These are phyloP conservation scores for Ophiorrhiza pumila DNA, from an alignment of 257 asterid genomes.

Conservation along the genomic window DNA sequence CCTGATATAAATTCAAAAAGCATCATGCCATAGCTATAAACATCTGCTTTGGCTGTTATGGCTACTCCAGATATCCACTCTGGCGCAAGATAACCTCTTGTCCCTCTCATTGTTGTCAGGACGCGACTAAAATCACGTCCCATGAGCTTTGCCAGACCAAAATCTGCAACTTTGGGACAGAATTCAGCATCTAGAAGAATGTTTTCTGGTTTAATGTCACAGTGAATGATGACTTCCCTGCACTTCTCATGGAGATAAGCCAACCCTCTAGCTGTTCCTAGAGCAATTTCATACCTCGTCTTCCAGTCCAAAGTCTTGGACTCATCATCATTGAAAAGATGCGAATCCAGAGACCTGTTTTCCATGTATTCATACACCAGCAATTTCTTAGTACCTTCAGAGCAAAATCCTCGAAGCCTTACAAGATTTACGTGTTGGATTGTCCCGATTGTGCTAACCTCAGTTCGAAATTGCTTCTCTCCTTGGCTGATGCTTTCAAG, in stretches of 20 bases:
- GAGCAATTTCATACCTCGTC: slow-evolving; percentile 41
- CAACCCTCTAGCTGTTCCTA: slow-evolving; percentile 58
- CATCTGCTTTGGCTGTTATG: slow-evolving; percentile 47
- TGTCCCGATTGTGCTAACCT: slow-evolving; percentile 57
- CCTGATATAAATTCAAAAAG: slow-evolving; percentile 49
- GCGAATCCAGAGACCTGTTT: slow-evolving; percentile 41
- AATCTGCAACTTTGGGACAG: slow-evolving; percentile 55
- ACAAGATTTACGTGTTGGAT: slow-evolving; percentile 54
- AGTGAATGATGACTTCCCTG: slow-evolving; percentile 47
- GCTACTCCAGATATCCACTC: slow-evolving; percentile 49
- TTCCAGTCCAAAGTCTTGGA: slow-evolving; percentile 39
- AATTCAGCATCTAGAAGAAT: slow-evolving; percentile 37
- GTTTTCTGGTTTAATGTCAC: slow-evolving; percentile 57
- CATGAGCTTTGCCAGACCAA: slow-evolving; percentile 56
- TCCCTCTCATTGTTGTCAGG: slow-evolving; percentile 47
- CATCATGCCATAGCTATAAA: slow-evolving; percentile 55
- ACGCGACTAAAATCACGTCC: slow-evolving; percentile 47
- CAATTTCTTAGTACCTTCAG: slow-evolving; percentile 37
- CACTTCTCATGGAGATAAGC: slow-evolving; percentile 58
- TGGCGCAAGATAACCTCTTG: slow-evolving; percentile 55
- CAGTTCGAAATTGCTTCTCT: slow-evolving; percentile 55
- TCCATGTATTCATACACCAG: slow-evolving; percentile 49
- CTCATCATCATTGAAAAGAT: slow-evolving; percentile 35
- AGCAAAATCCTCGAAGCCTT: slow-evolving; percentile 50
- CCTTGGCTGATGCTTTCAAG: slow-evolving; percentile 52